Evolutionary conservation across 2,329 filamentous ascomycete species (phyloP).

Genomic region (Fusarium lyarnte): DNA sequence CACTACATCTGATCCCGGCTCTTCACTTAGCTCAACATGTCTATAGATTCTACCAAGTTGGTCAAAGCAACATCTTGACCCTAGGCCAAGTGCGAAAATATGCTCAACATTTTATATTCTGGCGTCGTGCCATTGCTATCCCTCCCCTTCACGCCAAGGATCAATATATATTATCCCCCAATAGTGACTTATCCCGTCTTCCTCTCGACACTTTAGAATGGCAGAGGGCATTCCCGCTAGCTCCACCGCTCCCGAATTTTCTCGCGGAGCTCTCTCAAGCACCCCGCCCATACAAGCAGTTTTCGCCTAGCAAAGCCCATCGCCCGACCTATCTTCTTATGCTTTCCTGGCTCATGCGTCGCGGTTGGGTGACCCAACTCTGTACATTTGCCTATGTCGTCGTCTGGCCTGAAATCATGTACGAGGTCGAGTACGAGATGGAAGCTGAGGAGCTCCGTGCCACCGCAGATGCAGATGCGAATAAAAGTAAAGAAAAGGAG

Average conservation of each 20-base stretch:
- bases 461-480: constrained; percentile 40
- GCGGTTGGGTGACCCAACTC: constrained; percentile 93
- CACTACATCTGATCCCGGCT: not conserved
- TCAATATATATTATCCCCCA: constrained; percentile 90
- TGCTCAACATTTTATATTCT: constrained; percentile 93
- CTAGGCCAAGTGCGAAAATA: constrained; percentile 85
- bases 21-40: not conserved
- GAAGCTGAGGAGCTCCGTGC: constrained; percentile 70
- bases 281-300: constrained; percentile 82
- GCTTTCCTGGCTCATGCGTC: constrained; percentile 90
- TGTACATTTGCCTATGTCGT: constrained; percentile 91
- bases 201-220: constrained; percentile 76
- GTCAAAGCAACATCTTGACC: constrained; percentile 76
- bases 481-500: constrained; percentile 42
- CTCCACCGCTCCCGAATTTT: constrained; percentile 86
- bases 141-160: constrained; percentile 90
- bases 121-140: constrained; percentile 91
- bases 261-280: constrained; percentile 83
- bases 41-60: constrained; percentile 72
- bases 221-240: constrained; percentile 80
- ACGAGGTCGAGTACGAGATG: constrained; percentile 78
- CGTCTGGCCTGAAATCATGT: constrained; percentile 83
- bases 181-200: constrained; percentile 80
- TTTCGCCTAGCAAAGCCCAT: constrained; percentile 89
- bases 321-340: constrained; percentile 89